phyloP scores from a whole-genome alignment of 139 green algal species.

The Nannochloris sp. region DNA sequence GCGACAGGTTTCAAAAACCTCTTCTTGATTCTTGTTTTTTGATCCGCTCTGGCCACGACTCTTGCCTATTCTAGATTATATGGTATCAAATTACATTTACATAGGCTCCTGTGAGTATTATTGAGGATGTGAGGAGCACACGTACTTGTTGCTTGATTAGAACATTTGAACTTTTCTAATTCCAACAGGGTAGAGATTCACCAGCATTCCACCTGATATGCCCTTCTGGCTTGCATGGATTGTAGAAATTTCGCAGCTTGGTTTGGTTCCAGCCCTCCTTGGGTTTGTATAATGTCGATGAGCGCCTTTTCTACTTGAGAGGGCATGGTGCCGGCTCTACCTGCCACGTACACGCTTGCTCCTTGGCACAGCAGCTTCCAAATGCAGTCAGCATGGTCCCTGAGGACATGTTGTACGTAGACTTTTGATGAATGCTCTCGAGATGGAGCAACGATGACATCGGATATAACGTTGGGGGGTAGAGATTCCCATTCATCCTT shows the following conservation, averaged over 20 bases:
- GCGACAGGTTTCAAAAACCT: no score
- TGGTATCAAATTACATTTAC: background rate
- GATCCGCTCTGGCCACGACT: no score
- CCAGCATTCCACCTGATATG: constrained; percentile 87
- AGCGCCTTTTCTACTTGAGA: constrained; percentile 56
- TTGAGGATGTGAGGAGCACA: no score
- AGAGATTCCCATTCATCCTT: constrained; percentile 53
- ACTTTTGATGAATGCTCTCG: constrained; percentile 46
- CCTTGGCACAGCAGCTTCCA: constrained; percentile 53
- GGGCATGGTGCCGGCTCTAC: constrained; percentile 70
- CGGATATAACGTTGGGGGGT: constrained; percentile 22
- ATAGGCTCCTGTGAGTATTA: no score
- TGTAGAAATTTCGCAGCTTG: constrained; percentile 46
- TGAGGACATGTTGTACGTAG: constrained; percentile 76
- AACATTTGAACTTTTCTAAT: no score
- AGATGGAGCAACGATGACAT: constrained; percentile 67
- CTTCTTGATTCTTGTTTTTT: no score
- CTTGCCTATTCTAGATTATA: background rate
- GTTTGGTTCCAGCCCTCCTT: constrained; percentile 41
- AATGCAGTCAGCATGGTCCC: constrained; percentile 40
- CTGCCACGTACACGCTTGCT: constrained; percentile 60
- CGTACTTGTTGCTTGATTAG: no score
- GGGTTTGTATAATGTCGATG: constrained; percentile 37
- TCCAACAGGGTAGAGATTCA: background rate
- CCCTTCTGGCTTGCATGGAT: constrained; percentile 45